These are phyloP conservation scores for Cyathus striatus DNA, from an alignment of 768 basidiomycete species.

Conservation along the genomic window DNA sequence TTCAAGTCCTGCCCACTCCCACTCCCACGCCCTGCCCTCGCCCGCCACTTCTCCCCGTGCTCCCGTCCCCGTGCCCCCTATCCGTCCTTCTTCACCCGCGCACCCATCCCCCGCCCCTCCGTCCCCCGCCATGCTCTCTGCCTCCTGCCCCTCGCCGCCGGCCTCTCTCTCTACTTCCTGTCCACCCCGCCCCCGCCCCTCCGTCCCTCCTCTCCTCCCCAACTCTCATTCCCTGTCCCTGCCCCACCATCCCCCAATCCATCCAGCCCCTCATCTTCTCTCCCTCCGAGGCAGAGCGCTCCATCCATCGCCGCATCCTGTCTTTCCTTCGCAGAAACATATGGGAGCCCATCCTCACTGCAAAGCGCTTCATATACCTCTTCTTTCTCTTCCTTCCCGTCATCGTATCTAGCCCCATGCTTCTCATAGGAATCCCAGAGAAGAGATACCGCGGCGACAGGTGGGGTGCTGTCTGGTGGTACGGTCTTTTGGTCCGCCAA, in stretches of 20 bases:
- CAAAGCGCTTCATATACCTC: slow-evolving; percentile 78
- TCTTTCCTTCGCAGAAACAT: slow-evolving; percentile 51
- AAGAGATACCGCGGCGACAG: slow-evolving; percentile 61
- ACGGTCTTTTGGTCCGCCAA: slow-evolving; percentile 75
- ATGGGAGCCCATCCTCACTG: slow-evolving; percentile 84
- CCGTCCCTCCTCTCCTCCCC: slow-evolving; percentile 46
- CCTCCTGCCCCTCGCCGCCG: slow-evolving; percentile 54
- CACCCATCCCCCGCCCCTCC: slow-evolving; percentile 20
- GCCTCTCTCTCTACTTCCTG: slow-evolving; percentile 44
- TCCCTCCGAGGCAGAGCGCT: slow-evolving; percentile 56
- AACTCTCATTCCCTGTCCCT: slow-evolving; percentile 35
- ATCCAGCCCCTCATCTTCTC: slow-evolving; percentile 48
- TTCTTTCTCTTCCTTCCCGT: slow-evolving; percentile 85
- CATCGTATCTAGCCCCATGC: slow-evolving; percentile 77
- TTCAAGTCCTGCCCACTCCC: too few relatives aligned
- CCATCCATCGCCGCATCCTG: slow-evolving; percentile 38
- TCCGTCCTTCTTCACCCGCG: slow-evolving; percentile 27
- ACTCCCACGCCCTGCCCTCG: neutral
- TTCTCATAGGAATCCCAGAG: slow-evolving; percentile 61
- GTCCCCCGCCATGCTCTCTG: slow-evolving; percentile 36
- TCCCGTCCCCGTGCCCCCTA: slow-evolving; percentile 19
- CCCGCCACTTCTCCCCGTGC: slow-evolving; percentile 3
- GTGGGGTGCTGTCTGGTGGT: slow-evolving; percentile 98
- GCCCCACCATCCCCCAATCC: slow-evolving; percentile 10
- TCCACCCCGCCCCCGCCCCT: slow-evolving; percentile 35